Evolutionary conservation across 2,329 filamentous ascomycete species (phyloP), one percentile per base, ranked within the genome.

Genomic region (Colletotrichum spinosum): DNA sequence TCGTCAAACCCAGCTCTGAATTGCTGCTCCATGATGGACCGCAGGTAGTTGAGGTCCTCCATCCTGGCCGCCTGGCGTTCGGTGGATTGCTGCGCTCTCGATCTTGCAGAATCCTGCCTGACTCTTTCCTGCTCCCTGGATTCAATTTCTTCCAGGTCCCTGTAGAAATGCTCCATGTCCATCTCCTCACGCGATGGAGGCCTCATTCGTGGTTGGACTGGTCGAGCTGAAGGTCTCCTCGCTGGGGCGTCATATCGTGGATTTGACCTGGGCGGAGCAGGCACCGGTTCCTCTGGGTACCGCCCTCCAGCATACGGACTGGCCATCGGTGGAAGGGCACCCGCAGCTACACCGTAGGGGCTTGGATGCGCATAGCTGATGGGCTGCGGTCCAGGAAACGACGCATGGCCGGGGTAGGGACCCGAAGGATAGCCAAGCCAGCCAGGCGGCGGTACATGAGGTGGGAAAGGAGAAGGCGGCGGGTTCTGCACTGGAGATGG

Each of bases 161-260:
- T 55, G 52, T 25, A 25, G 33, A 55, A 38, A 25, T 45, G 52
- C 15, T 45, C 39, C 17, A 55, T 4, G 8, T 55, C 52, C 13
- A 39, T n/a, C n/a, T 52, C 50, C n/a, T 39, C 10, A 8, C 15
- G 50, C 17, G 50, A 52, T 6, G 37, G 17, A 8, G 50, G 35
- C 13, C 12, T 12, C 12, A 41, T n/a, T 11, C 17, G 39, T 9
- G 35, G 35, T 38, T 39, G 37, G 35, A 53, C 17, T 34, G 51
- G 51, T 13, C 37, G 38, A 12, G 51, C 35, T 0, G 37, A 25
- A 25, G 25, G 25, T 25, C 25, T 25, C 25, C 25, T 25, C 25
- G 25, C 25, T 25, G 51, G 12, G 38, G 17, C 37, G 13, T 25
- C 11, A 39, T 42, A 12, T 54, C 15, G 12, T 25, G 44, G 10